Base-by-base conservation (phyloP, 1,139 yeast species). In the Candida freyschussii region DNA sequence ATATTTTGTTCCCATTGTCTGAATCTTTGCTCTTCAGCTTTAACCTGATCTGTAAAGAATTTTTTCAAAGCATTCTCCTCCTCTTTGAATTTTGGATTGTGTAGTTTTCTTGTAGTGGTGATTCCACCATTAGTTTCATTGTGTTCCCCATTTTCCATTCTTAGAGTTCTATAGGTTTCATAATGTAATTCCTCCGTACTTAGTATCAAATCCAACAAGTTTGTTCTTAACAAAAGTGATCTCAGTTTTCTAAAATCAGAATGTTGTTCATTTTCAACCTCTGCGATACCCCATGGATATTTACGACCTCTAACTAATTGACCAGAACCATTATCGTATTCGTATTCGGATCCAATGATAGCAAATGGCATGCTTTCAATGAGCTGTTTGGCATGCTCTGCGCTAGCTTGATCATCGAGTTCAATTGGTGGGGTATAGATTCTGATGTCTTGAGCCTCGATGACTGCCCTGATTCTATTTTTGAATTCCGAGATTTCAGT, bases 1-100 rank as follows among this genome's bases (percentile, higher is more conserved):
- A 91, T 85, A 57, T 89, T 89, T 49, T 87, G 85, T 63, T 89
- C 97, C 97, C 98, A 91, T 67, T 89, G 95, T 67, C 95, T 81
- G 65, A 91, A 93, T 57, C 98, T 75, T 55, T 85, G 94, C 56
- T 93, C 98, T 64, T 91, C 98, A 30, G 86, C 85, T 65, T 89
- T 87, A 43, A 93, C 96, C 65, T 91, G 97, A 58, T 89, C 97
- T n/a, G 97, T 91, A 63, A 91, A 91, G 59, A 84, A 83, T 62
- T 84, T 82, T 72, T 93, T 87, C 57, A 93, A 71, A 21, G 91
- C 83, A 58, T 85, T 94, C 62, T 93, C 98, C 58, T 91, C 97
- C 61, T 91, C 96, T 61, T 86, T 82, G 64, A 84, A 91, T 62
- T 84, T 82, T 37, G 97, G 97, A 60, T 91, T 87, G 53, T 81